Conservation (phyloP, 306 rosid species). For the Urtica urens region DNA sequence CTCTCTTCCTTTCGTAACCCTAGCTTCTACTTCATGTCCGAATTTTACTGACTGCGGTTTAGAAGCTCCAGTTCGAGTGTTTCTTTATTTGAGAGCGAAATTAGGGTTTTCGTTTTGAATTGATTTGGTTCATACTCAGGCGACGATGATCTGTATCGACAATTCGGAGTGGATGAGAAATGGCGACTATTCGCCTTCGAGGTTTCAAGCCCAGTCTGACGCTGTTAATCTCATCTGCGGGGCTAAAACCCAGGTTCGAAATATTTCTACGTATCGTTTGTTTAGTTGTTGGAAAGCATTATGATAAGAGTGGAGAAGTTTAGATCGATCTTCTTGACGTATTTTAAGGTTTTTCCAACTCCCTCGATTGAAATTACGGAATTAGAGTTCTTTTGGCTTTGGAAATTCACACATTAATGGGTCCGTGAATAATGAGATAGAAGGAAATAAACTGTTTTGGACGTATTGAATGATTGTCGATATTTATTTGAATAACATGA, state of each 20-base stretch:
- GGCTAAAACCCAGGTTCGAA: constrained; percentile 82
- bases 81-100: not conserved
- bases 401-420: not conserved
- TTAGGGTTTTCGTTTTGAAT: constrained; percentile 36
- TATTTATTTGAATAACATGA: not conserved
- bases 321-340: too few species aligned
- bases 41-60: not conserved
- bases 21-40: constrained; percentile 1
- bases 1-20: not conserved
- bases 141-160: constrained; percentile 93
- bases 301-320: not conserved
- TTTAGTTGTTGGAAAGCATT: constrained; percentile 1
- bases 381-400: not conserved
- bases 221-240: constrained; percentile 91
- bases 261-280: not conserved
- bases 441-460: not conserved
- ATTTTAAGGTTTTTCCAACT: not conserved
- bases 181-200: constrained; percentile 77
- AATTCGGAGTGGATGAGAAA: constrained; percentile 98
- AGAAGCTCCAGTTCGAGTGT: not conserved
- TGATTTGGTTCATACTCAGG: constrained; percentile 26
- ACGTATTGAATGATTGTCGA: not conserved
- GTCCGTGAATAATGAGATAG: not conserved
- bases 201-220: constrained; percentile 86
- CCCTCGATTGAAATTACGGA: not conserved